A percentile compares a stretch with the other conserved stretches of the same genome.
phyloP scores from a whole-genome alignment of 2,329 filamentous ascomycete species.

The Pezicula rhizophila region DNA sequence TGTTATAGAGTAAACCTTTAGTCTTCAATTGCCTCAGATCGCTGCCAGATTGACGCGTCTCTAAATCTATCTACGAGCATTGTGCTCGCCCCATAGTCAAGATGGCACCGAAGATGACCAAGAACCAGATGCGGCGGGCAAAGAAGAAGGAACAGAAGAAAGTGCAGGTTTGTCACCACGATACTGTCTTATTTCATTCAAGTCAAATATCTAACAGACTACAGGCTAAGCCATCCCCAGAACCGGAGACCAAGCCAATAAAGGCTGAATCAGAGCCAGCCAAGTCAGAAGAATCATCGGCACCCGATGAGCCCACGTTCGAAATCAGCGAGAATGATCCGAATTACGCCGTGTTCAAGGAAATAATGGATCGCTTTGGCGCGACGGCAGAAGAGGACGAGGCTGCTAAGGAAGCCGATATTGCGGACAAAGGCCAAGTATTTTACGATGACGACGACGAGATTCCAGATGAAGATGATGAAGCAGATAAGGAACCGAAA shows the following conservation, averaged over 20 bases:
- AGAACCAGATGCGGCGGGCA: slow-evolving; percentile 87
- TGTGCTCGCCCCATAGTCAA: slow-evolving; percentile 26
- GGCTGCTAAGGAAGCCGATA: slow-evolving; percentile 56
- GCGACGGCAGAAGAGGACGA: slow-evolving; percentile 57
- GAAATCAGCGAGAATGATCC: slow-evolving; percentile 63
- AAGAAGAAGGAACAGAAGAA: slow-evolving; percentile 93
- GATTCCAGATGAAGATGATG: slow-evolving; percentile 79
- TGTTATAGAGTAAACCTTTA: too few relatives aligned
- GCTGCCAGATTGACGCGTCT: background rate
- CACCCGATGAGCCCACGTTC: slow-evolving; percentile 34
- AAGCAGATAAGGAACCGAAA: slow-evolving; percentile 56
- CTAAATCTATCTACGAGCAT: slow-evolving; percentile 6
- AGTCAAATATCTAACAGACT: slow-evolving; percentile 12
- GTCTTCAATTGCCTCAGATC: background rate
- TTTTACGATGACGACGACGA: slow-evolving; percentile 80
- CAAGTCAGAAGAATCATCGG: slow-evolving; percentile 21
- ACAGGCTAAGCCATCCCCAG: slow-evolving; percentile 28
- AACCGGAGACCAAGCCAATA: slow-evolving; percentile 17
- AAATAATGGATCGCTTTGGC: slow-evolving; percentile 76
- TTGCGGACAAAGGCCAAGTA: slow-evolving; percentile 75
- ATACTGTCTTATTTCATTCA: slow-evolving; percentile 2
- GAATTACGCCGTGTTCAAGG: slow-evolving; percentile 76
- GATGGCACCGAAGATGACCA: slow-evolving; percentile 74
- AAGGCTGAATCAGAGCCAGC: slow-evolving; percentile 30
- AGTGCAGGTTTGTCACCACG: slow-evolving; percentile 40